phyloP scores from a whole-genome alignment of 768 basidiomycete species.

The Rickenella mellea region DNA sequence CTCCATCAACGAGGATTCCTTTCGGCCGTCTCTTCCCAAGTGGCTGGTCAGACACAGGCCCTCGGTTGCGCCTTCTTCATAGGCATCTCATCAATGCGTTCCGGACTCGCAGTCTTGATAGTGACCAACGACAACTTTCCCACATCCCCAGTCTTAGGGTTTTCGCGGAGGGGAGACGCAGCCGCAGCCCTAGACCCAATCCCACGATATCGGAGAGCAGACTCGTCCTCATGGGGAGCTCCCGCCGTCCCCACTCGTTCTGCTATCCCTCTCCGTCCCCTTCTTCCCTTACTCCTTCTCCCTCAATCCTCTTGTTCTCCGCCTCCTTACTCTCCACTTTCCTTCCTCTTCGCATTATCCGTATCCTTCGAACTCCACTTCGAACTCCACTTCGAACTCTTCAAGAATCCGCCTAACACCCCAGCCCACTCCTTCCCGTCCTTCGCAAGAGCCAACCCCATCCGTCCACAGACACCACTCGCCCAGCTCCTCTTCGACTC shows the following conservation, averaged over 20 bases:
- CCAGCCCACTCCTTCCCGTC: too few species aligned
- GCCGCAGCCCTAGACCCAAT: too few species aligned
- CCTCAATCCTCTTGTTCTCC: conserved; percentile 12
- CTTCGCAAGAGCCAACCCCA: conserved; percentile 32
- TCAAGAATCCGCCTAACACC: conserved; percentile 2
- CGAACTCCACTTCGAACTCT: too few species aligned
- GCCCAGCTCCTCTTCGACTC: conserved; percentile 20
- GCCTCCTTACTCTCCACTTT: conserved; percentile 23
- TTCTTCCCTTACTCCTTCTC: conserved; percentile 18
- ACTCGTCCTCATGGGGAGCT: conserved; percentile 42
- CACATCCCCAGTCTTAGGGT: conserved; percentile 9
- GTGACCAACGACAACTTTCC: conserved; percentile 21
- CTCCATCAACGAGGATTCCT: conserved; percentile 40
- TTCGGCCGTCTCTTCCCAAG: conserved; percentile 38
- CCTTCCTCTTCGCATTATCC: conserved; percentile 20
- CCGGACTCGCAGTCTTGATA: conserved; percentile 43
- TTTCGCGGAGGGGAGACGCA: conserved; percentile 1
- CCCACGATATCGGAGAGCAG: conserved; percentile 45
- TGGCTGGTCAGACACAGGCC: conserved; percentile 58
- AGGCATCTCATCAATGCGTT: conserved; percentile 32
- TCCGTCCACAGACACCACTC: conserved; percentile 38
- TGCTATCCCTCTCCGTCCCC: conserved; percentile 30
- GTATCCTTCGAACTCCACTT: too few species aligned
- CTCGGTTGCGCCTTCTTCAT: conserved; percentile 35
- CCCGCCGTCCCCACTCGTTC: conserved; percentile 38